These are phyloP conservation scores for Pichia sp. DNA, from an alignment of 1,139 yeast species.

Conservation along the genomic window DNA sequence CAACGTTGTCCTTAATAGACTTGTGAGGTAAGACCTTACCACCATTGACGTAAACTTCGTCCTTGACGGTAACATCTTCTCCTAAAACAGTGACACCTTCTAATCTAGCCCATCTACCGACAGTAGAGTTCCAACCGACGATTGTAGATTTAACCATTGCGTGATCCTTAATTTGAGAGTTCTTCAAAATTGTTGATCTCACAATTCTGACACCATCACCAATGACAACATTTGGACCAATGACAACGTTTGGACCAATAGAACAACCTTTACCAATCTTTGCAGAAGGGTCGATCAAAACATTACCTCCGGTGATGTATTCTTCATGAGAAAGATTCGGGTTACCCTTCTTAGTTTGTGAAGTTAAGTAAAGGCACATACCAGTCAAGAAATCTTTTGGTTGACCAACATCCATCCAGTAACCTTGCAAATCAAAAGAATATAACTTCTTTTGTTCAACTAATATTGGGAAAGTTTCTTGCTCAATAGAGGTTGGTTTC, in stretches of 20 bases:
- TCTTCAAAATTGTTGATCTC: conserved; percentile 86
- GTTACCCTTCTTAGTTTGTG: conserved; percentile 76
- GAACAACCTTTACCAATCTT: conserved; percentile 87
- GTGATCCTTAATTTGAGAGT: conserved; percentile 91
- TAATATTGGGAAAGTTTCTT: conserved; percentile 97
- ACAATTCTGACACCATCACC: conserved; percentile 99
- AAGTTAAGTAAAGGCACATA: conserved; percentile 83
- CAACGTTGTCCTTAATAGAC: conserved; percentile 92
- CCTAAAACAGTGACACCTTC: conserved; percentile 98
- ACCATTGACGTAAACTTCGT: conserved; percentile 97
- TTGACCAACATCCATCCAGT: conserved; percentile 99
- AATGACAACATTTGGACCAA: conserved; percentile 92
- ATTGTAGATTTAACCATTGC: conserved; percentile 97
- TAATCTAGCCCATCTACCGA: conserved; percentile 98
- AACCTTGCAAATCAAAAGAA: conserved; percentile 97
- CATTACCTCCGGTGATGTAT: conserved; percentile 87
- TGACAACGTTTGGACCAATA: conserved; percentile 96
- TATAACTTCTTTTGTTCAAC: conserved; percentile 84
- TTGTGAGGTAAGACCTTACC: conserved; percentile 99
- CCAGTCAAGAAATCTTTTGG: conserved; percentile 99
- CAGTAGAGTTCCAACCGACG: conserved; percentile 98
- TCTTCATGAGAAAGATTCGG: conserved; percentile 58
- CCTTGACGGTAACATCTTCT: conserved; percentile 97
- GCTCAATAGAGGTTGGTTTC: conserved; percentile 98
- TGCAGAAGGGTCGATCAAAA: conserved; percentile 90